Evolutionary conservation across 1,139 yeast genomes (phyloP), one percentile per base, ranked within the genome.

Genomic region (Zygosaccharomyces pseudobailii): DNA sequence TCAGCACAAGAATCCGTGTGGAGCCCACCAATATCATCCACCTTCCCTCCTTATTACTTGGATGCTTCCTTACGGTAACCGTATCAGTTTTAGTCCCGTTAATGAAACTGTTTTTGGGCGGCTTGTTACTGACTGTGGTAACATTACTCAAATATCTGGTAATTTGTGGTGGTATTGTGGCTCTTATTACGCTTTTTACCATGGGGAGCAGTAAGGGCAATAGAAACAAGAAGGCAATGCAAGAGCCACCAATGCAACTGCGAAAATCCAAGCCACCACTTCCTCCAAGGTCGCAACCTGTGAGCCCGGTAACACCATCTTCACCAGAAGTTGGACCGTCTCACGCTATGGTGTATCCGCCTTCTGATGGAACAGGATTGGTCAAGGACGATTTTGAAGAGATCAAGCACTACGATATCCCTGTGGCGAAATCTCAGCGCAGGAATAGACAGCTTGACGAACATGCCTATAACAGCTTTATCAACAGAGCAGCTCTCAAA

Each of bases 351-450:
- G 42, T 30, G n/a, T 30, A 30, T 13, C 40, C 40, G 8, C 27
- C 31, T 24, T 21, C 27, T 25, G 40, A 36, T 5, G 46, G 40
- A 31, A 40, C 28, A 9, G 48, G 42, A 20, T 30, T 48, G 39
- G 47, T 39, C 9, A 48, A 49, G 24, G 51, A 48, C 20, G 49
- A 50, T 36, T 48, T 53, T 30, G 62, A 59, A 20, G 49, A 47
- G 6, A 50, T 55, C 25, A 57, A 54, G 27, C 56, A 58, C 47
- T 58, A 57, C 35, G 54, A 57, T 22, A 58, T 59, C 9, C 61
- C 64, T 9, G 49, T 58, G 17, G 54, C 56, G 2, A 56, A 55
- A 48, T 48, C 55, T 10, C 51, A 50, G 34, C 43, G 31, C 27
- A 37, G 40, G 24, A 44, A 42, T 21, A 22, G 32, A 20, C 49